Evolutionary conservation across 805 yeast genomes (phyloP), one percentile per base, ranked within the genome.

Genomic region (Lipomyces starkeyi): DNA sequence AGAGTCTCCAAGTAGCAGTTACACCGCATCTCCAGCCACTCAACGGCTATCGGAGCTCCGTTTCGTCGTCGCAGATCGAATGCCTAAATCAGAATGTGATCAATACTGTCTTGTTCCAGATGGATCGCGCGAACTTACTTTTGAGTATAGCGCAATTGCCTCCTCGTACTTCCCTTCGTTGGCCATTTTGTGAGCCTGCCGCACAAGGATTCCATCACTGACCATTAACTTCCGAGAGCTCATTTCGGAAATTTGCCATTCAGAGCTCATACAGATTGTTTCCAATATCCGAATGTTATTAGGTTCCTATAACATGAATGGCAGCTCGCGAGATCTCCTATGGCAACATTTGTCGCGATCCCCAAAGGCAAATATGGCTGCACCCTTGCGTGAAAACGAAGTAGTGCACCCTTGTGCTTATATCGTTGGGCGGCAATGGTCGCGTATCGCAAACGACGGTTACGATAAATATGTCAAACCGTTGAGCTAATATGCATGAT

Each of bases 51-150:
- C 7, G 27, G 11, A 53, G 9, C 17, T 11, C 27, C 34, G 7
- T 53, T 53, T 53, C 56, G 56, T 13, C 56, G 22, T 53, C 56
- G 27, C 32, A 53, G 27, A 22, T 53, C 32, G 17, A 53, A 53
- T 22, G 56, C 56, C 56, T 53, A 53, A 22, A 13, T 22, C n/a
- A 53, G 14, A 53, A 13, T 25, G 29, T 20, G 8, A 27, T 20
- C 11, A 49, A 9, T 20, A 49, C 25, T 20, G 54, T 17, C 9
- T 9, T 20, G 54, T 27, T 27, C 29, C 5, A 27, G 5, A 27
- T 27, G 29, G 29, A 3, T 25, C 29, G 29, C 5, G 4, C 29
- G 29, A 3, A 27, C 29, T 4, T 20, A 53, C 56, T 9, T 53
- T 22, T 13, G 56, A 25, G 32, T 53, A 53, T 8, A 53, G 20